Evolutionary conservation across 768 basidiomycete genomes (phyloP), one percentile per base, ranked within the genome.

Genomic region (Lactarius sp.): DNA sequence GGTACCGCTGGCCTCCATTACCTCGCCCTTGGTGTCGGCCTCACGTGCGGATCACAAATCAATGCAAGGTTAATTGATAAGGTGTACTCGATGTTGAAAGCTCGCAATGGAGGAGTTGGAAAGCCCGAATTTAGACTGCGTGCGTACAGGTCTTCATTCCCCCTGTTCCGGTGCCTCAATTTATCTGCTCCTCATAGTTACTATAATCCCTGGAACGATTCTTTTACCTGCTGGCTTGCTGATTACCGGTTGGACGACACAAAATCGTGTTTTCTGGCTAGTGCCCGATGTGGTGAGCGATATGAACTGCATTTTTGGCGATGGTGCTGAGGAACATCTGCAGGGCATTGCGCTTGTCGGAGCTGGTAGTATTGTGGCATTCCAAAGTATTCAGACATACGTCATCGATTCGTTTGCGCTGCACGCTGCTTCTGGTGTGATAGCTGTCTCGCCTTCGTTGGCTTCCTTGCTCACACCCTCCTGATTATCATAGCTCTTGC

Each of bases 1-100:
- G 86, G 88, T 5, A 84, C 86, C 54, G 78, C 83, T 0, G 86
- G 88, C 0, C 72, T 91, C 36, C 78, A 91, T 68, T 94, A 90
- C 67, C 76, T 92, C 61, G 81, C 89, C 0, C 78, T 92, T 6
- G 90, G 87, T 0, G 16, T 85, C 2, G 88, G 90, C 2, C 72
- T 88, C n/a, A 69, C 75, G 1, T 62, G 73, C 2, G 79, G 81
- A 0, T 82, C 85, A 2, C 79, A 75, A 69, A 12, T 80, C 12
- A 87, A 85, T 60, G 86, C 86, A 0, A 75, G 79, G 9, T 66
- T 76, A 3, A 73, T 89, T 73, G 90, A 92, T 71, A 72, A 69
- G 52, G 69, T 87, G 3, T 87, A 87, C 59, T 70, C 77, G 1
- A 71, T 78, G 62, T 73, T 83, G 52, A 84, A 81, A 65, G 73